phyloP scores from a whole-genome alignment of 805 yeast species.

The Candida xiaguanensis region DNA sequence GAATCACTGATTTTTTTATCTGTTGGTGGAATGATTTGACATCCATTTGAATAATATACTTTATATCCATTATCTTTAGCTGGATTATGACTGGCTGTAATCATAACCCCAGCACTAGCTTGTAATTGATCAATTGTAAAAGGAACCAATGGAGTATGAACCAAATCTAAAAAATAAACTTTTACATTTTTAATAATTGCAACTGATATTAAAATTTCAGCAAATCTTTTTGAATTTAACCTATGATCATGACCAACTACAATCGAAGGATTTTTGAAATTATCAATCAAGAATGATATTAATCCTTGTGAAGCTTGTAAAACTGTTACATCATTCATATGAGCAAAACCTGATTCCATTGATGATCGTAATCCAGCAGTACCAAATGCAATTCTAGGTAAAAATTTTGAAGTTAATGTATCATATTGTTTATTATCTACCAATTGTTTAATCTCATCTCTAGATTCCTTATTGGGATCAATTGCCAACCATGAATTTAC shows the following conservation, averaged over 20 bases:
- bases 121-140: slow-evolving; percentile 62
- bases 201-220: slow-evolving; percentile 71
- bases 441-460: slow-evolving; percentile 51
- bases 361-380: slow-evolving; percentile 88
- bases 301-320: slow-evolving; percentile 88
- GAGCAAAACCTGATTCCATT: slow-evolving; percentile 88
- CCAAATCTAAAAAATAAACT: slow-evolving; percentile 58
- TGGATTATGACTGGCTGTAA: slow-evolving; percentile 87
- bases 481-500: slow-evolving; percentile 34
- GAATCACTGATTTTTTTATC: slow-evolving; percentile 66
- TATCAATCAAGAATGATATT: slow-evolving; percentile 44
- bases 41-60: slow-evolving; percentile 90
- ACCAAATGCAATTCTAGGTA: slow-evolving; percentile 73
- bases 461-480: slow-evolving; percentile 43
- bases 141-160: slow-evolving; percentile 91
- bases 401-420: slow-evolving; percentile 50
- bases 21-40: slow-evolving; percentile 93
- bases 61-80: slow-evolving; percentile 89
- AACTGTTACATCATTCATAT: slow-evolving; percentile 87
- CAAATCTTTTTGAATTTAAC: slow-evolving; percentile 73
- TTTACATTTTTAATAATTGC: slow-evolving; percentile 65
- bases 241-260: slow-evolving; percentile 94
- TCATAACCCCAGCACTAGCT: slow-evolving; percentile 85
- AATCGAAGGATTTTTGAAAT: slow-evolving; percentile 28
- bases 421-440: slow-evolving; percentile 31